Evolutionary conservation across 1,284 basidiomycete genomes (phyloP).

Genomic region (Tylopilus sp.): DNA sequence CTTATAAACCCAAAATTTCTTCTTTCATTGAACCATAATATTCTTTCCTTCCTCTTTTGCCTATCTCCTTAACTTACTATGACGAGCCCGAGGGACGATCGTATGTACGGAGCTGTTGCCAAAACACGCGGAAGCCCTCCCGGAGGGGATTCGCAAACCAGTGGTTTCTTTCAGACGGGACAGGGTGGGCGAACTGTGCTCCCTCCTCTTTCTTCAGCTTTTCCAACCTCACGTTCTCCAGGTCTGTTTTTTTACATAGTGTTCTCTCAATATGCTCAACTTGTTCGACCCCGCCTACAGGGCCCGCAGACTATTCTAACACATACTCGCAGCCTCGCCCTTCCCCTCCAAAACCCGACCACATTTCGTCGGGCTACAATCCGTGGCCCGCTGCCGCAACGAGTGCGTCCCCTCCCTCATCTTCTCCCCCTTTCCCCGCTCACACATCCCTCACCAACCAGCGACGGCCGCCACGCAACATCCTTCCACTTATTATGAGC

Average conservation of each 20-base stretch:
- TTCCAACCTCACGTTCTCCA: constrained; percentile 82
- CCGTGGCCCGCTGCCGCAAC: constrained; percentile 45
- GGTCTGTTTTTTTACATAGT: constrained; percentile 65
- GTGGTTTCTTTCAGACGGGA: constrained; percentile 66
- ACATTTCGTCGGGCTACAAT: constrained; percentile 47
- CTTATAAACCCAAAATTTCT: constrained; percentile 45
- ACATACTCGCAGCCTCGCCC: constrained; percentile 61
- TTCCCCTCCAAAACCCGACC: constrained; percentile 54
- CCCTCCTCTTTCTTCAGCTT: constrained; percentile 77
- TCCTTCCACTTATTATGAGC: constrained; percentile 48
- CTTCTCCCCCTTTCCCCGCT: constrained; percentile 2
- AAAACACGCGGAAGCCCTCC: constrained; percentile 61
- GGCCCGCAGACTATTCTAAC: constrained; percentile 51
- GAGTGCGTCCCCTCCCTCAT: constrained; percentile 40
- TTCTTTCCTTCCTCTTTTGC: constrained; percentile 46
- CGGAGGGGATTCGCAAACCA: constrained; percentile 50
- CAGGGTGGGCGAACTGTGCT: constrained; percentile 84
- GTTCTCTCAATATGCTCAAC: constrained; percentile 53
- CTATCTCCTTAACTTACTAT: constrained; percentile 52
- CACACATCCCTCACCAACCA: constrained; percentile 6
- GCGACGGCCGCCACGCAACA: constrained; percentile 44
- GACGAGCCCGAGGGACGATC: constrained; percentile 60
- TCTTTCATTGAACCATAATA: constrained; percentile 50
- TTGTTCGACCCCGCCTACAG: constrained; percentile 46
- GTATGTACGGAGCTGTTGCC: constrained; percentile 52